Evolutionary conservation across 371 early-diverging fungal genomes (phyloP), one percentile per base, ranked within the genome.

Genomic region (Aphelidium insulamus): DNA sequence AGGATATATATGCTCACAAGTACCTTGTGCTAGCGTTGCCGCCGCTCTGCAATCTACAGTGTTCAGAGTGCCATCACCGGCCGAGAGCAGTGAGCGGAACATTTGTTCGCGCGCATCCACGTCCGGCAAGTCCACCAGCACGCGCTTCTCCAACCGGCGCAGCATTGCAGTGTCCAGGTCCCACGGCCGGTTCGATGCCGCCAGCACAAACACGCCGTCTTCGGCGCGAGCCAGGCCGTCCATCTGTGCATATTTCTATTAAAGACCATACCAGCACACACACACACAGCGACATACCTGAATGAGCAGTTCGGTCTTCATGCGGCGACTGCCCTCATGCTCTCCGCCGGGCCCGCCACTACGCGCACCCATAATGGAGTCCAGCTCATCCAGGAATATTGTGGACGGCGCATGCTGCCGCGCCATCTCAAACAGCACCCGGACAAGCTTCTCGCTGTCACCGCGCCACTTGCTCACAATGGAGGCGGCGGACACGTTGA

Each of bases 401-500:
- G 59, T 60, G 6, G 45, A 44, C 7, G 65, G 65, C 6, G 59
- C 48, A 32, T 59, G 59, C 26, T 58, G 47, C 26, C 57, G 45
- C 15, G 65, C 65, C 12, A 62, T 35, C 26, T 61, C 60, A 39
- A 64, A 64, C 35, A 64, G 28, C 3, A 60, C 58, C 3, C 60
- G 27, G 9, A 63, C 55, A 6, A 63, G 49, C 35, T 64, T 64
- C 36, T 64, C 64, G 8, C 50, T 50, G 34, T 64, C 64, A 9
- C 60, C 76, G 20, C 70, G 54, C 72, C 72, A 76, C 41, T 76
- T 76, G 44, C 57, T 57, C 10, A 71, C 71, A 16, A 76, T 51
- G 2, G 69, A 58, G 18, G 55, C 49, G 5, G 77, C 72, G 17
- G 61, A 50, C 21, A 63, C 53, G 33, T 64, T 65, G 50, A 76